phyloP scores from a whole-genome alignment of 2,329 filamentous ascomycete genomes.

The Monosporascus cannonballus region DNA sequence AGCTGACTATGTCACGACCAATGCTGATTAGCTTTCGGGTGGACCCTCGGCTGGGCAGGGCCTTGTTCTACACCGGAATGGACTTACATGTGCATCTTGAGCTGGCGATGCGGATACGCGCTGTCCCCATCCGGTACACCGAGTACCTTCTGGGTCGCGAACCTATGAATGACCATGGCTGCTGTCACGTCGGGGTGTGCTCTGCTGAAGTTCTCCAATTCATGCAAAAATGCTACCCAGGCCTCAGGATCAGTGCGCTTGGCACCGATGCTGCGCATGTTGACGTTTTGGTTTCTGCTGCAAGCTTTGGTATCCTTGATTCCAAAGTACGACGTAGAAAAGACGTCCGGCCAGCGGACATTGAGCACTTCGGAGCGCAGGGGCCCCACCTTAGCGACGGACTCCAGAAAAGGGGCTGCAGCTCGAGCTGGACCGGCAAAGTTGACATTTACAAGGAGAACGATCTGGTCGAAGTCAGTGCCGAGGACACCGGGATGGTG shows the following conservation, averaged over 20 bases:
- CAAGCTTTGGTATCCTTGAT: constrained; percentile 2
- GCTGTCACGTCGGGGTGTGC: constrained; percentile 1
- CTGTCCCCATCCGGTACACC: constrained; percentile 1
- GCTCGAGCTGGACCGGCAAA: neutral
- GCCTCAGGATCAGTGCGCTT: neutral
- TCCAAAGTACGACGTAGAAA: constrained; percentile 4
- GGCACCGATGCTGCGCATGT: constrained; percentile 3
- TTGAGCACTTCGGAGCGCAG: neutral
- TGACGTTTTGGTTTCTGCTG: constrained; percentile 4
- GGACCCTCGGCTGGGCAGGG: no score
- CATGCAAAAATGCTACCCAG: neutral
- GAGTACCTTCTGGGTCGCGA: neutral
- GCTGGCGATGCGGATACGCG: constrained; percentile 2
- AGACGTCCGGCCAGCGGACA: constrained; percentile 2
- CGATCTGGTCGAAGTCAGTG: neutral
- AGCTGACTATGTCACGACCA: constrained; percentile 1
- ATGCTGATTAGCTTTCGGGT: no score
- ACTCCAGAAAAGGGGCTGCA: neutral
- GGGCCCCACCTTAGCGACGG: neutral
- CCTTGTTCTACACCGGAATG: neutral
- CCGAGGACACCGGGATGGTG: no score
- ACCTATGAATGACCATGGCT: constrained; percentile 2
- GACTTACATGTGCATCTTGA: constrained; percentile 5
- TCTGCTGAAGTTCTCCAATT: neutral
- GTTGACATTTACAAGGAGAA: constrained; percentile 3